phyloP scores from a whole-genome alignment of 2,329 filamentous ascomycete species.

The Dothideomycetidae sp. region DNA sequence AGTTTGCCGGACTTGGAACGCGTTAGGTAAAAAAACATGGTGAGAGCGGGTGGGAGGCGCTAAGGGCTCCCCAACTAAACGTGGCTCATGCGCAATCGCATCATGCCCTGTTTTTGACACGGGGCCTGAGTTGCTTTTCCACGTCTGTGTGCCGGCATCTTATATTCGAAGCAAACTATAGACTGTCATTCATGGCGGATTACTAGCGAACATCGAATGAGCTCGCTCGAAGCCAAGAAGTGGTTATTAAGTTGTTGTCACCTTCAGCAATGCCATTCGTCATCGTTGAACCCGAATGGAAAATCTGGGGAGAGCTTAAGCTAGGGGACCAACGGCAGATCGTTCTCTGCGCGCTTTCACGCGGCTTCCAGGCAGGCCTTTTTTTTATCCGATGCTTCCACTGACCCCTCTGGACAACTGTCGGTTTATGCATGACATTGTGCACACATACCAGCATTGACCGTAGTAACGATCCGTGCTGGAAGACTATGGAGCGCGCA shows the following conservation, averaged over 20 bases:
- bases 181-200: too few species aligned
- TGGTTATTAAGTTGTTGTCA: too few species aligned
- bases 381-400: neutral
- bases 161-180: too few species aligned
- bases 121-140: neutral
- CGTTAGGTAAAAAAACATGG: neutral
- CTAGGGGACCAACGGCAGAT: neutral
- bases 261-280: too few species aligned
- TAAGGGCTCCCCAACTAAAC: constrained; percentile 7
- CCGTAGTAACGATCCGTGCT: too few species aligned
- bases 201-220: too few species aligned
- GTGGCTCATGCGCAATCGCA: constrained; percentile 4
- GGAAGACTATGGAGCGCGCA: too few species aligned
- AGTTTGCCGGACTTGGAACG: neutral
- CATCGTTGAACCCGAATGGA: too few species aligned
- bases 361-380: neutral
- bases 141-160: too few species aligned
- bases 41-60: constrained; percentile 3
- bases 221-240: too few species aligned
- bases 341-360: neutral
- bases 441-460: too few species aligned
- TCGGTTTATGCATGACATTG: too few species aligned
- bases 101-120: constrained; percentile 3
- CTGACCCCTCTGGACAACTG: neutral
- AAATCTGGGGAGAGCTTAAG: neutral